A percentile compares a stretch with the other conserved stretches of the same genome.
Conservation (phyloP, 2,329 filamentous ascomycete genomes). For the Penicillium sp. region DNA sequence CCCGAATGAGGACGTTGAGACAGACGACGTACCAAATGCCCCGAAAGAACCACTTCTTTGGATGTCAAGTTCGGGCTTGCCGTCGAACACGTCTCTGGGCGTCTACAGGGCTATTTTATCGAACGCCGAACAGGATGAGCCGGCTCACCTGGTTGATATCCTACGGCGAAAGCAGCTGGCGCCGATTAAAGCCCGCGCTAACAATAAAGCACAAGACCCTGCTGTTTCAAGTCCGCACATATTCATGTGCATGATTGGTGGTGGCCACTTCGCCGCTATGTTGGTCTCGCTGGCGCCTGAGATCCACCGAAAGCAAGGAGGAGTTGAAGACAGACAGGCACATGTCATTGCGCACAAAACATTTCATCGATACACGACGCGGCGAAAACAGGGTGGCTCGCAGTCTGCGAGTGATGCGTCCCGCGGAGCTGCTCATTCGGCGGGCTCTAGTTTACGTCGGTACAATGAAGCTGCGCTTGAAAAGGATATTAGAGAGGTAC, state of each 20-base stretch:
- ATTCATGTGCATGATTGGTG: constrained; percentile 97
- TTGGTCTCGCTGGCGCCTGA: constrained; percentile 83
- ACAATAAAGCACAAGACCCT: constrained; percentile 43
- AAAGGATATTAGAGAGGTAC: constrained; percentile 77
- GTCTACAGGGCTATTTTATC: constrained; percentile 81
- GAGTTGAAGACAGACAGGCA: constrained; percentile 76
- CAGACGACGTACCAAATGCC: constrained; percentile 46
- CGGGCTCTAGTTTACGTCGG: constrained; percentile 79
- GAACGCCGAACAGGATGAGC: constrained; percentile 63
- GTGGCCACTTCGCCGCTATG: constrained; percentile 97
- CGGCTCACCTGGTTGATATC: constrained; percentile 60
- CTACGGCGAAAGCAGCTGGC: constrained; percentile 73
- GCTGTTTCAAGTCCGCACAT: constrained; percentile 67
- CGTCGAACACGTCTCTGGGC: constrained; percentile 74
- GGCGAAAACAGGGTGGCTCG: constrained; percentile 91
- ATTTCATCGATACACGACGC: constrained; percentile 94
- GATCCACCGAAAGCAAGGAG: constrained; percentile 63
- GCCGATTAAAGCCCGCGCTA: constrained; percentile 49
- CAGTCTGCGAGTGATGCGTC: constrained; percentile 91
- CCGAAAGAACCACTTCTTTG: constrained; percentile 76
- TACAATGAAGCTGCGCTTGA: constrained; percentile 91
- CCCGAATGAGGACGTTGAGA: constrained; percentile 46
- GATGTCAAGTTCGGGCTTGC: constrained; percentile 73
- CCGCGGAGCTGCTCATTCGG: constrained; percentile 92
- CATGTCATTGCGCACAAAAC: constrained; percentile 93